Conservation (phyloP, 1,284 basidiomycete species). For the Dichomitus squalens region DNA sequence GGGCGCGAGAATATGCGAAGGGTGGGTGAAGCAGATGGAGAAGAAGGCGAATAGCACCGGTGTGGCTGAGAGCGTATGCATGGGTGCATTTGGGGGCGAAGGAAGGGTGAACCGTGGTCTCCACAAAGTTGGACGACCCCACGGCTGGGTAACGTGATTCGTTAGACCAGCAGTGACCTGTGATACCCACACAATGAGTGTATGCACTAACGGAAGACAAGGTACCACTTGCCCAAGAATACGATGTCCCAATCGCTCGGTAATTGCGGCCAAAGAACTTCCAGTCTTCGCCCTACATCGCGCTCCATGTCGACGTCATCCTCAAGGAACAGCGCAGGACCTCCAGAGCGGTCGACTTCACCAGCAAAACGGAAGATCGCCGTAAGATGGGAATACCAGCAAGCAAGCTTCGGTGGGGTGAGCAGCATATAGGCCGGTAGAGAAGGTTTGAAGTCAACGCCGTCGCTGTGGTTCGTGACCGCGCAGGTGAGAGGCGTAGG, state of each 20-base stretch:
- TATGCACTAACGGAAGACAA: neutral
- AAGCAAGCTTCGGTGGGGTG: constrained; percentile 62
- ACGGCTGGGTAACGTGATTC: constrained; percentile 45
- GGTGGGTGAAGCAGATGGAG: constrained; percentile 57
- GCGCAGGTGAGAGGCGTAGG: constrained; percentile 49
- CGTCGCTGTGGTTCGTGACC: constrained; percentile 42
- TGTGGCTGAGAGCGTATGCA: constrained; percentile 59
- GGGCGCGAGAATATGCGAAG: constrained; percentile 77
- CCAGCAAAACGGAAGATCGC: constrained; percentile 50
- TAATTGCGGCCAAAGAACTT: constrained; percentile 54
- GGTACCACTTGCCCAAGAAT: constrained; percentile 59
- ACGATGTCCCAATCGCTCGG: constrained; percentile 76
- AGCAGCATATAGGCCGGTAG: constrained; percentile 52
- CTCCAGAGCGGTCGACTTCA: neutral
- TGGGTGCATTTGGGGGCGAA: constrained; percentile 68
- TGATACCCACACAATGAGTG: neutral
- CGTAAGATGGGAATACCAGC: constrained; percentile 74
- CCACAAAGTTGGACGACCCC: neutral
- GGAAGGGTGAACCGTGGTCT: constrained; percentile 50
- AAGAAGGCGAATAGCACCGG: constrained; percentile 56
- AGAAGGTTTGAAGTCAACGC: constrained; percentile 40
- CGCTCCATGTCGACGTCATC: constrained; percentile 82
- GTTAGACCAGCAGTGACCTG: constrained; percentile 77
- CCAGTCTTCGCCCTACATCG: constrained; percentile 56
- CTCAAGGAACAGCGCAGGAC: constrained; percentile 63